Evolutionary conservation across 2,329 filamentous ascomycete species (phyloP), one percentile per base, ranked within the genome.

Genomic region (Tolypocladium capitatum): DNA sequence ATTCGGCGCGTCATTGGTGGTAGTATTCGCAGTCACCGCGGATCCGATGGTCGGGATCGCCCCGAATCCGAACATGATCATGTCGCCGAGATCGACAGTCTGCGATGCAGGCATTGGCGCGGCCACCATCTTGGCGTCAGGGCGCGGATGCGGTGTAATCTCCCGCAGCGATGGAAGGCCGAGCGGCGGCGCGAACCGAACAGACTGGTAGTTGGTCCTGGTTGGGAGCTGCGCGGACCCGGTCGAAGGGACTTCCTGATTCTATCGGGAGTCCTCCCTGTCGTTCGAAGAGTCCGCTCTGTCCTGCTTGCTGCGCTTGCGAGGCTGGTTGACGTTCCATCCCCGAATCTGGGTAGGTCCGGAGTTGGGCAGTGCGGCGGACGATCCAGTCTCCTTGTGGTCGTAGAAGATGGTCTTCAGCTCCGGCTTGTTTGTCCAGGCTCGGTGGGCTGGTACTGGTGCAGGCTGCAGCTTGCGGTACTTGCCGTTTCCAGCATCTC

Each of bases 381-480:
- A 70, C 2, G 75, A 69, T 4, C 68, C 66, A 40, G 76, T 78
- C 55, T 80, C 76, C 56, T 79, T 80, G 57, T 79, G 78, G 20
- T 75, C 72, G 52, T 80, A 80, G 34, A 72, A 73, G 4, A 78
- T 75, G 4, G 77, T 78, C 48, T 76, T 72, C n/a, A 80, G 66
- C 54, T 79, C 75, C 16, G 71, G 68, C 55, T 70, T 72, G 48
- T 65, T 64, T 7, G 62, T 58, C 59, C 69, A 72, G 50, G 68
- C 68, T 40, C 69, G 67, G 56, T 76, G 75, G 30, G 74, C 67
- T 7, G 74, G 70, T 24, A 76, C 68, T 0, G 76, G 76, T 0
- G 76, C 76, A 10, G 76, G 76, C 51, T 78, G 75, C 35, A 80
- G 71, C 60, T 77, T 78, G 42, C 76, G 70, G 55, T 77, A 79